phyloP scores from a whole-genome alignment of 148 eudicot species.

The Heliamphora exappendiculata region DNA sequence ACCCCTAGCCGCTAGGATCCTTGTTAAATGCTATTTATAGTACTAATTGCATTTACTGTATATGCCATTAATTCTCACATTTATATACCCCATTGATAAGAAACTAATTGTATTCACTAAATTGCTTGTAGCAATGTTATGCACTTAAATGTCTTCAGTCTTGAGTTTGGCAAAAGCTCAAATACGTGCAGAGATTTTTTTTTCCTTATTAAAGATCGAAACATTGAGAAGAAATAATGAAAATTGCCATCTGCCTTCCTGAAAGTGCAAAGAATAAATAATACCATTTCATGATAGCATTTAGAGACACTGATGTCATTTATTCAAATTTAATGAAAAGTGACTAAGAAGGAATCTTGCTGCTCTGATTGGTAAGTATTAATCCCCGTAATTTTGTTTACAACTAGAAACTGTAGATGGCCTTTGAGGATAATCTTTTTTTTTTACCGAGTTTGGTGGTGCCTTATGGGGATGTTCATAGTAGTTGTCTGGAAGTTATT shows the following conservation, averaged over 20 bases:
- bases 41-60: not conserved
- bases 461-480: not conserved
- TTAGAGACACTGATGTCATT: not conserved
- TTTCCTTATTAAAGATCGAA: not conserved
- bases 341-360: not conserved
- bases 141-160: not conserved
- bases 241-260: not conserved
- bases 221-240: not conserved
- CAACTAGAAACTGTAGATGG: not conserved
- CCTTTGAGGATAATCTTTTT: not conserved
- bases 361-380: not conserved
- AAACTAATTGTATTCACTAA: not conserved
- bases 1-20: too few relatives aligned
- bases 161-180: not conserved
- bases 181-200: not conserved
- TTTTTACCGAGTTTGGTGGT: not conserved
- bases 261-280: not conserved
- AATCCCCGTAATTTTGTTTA: not conserved
- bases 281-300: not conserved
- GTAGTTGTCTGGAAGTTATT: not conserved
- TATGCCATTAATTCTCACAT: not conserved
- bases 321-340: not conserved
- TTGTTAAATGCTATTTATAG: too few relatives aligned
- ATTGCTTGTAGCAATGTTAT: not conserved
- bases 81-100: not conserved